Conservation (phyloP, 176 grass and related monocot species). For the Tillandsia leiboldiana region DNA sequence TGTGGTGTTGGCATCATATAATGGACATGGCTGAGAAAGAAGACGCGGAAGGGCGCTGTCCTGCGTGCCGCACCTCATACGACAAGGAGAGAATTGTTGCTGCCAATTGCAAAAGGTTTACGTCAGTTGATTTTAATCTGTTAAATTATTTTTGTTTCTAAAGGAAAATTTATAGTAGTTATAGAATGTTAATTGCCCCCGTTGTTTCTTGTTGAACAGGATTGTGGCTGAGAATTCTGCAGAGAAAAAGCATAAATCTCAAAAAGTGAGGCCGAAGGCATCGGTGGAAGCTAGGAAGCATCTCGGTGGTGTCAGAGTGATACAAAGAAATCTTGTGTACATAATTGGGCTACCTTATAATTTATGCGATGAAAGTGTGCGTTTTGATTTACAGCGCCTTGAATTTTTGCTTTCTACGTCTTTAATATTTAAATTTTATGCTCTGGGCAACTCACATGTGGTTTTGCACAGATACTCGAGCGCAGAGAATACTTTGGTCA, state of each 20-base stretch:
- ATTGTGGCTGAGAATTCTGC: constrained; percentile 51
- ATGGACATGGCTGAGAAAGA: constrained; percentile 97
- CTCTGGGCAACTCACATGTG: constrained; percentile 5
- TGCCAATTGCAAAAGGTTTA: constrained; percentile 64
- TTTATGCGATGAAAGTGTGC: constrained; percentile 75
- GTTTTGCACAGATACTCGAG: constrained; percentile 60
- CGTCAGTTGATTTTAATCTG: not conserved
- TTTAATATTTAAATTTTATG: not conserved
- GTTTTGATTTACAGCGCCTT: constrained; percentile 8
- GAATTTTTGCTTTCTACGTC: not conserved
- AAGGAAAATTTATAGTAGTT: not conserved
- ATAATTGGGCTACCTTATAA: constrained; percentile 89
- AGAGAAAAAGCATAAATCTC: constrained; percentile 84
- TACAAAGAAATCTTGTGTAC: constrained; percentile 93
- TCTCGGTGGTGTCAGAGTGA: constrained; percentile 79
- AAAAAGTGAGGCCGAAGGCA: constrained; percentile 57
- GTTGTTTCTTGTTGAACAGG: constrained; percentile 26
- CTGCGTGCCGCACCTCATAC: constrained; percentile 69
- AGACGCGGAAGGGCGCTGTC: constrained; percentile 80
- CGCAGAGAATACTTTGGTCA: constrained; percentile 98
- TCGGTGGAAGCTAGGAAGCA: constrained; percentile 83
- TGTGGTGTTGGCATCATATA: constrained; percentile 99
- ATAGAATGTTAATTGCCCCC: not conserved
- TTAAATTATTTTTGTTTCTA: not conserved
- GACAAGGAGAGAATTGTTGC: constrained; percentile 95